Conservation (phyloP, 2,329 filamentous ascomycete genomes). For the Scytalidium lignicola region DNA sequence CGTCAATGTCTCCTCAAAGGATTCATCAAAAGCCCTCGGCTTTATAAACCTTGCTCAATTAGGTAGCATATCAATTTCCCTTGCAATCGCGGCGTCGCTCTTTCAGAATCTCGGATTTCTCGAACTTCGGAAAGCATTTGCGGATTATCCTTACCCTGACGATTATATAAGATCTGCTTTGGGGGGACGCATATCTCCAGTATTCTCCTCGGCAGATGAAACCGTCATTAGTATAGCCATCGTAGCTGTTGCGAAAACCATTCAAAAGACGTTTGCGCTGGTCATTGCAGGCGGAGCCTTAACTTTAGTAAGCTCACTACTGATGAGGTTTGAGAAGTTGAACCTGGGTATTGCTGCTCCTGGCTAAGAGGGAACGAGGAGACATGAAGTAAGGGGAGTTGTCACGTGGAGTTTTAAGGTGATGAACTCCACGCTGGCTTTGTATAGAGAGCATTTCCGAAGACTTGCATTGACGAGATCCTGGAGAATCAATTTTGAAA, state of each 20-base stretch:
- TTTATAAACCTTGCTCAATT: not conserved
- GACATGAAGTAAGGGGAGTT: no score
- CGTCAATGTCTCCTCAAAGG: not conserved
- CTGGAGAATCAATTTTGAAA: no score
- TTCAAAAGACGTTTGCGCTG: conserved; percentile 22
- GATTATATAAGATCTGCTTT: conserved; percentile 20
- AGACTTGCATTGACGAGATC: no score
- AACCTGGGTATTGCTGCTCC: conserved; percentile 36
- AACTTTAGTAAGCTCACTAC: conserved; percentile 16
- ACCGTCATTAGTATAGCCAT: conserved; percentile 15
- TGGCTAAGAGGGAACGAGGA: conserved; percentile 37
- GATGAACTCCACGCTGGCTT: no score
- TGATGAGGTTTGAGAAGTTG: conserved; percentile 23
- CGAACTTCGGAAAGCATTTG: not conserved
- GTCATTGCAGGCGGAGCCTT: conserved; percentile 23
- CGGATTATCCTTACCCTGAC: not conserved
- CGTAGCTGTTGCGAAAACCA: conserved; percentile 23
- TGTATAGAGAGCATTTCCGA: no score
- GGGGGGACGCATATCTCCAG: conserved; percentile 6
- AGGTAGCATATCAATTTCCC: not conserved
- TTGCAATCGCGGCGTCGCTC: not conserved
- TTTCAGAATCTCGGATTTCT: not conserved
- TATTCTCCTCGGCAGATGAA: conserved; percentile 6
- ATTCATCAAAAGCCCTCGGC: not conserved
- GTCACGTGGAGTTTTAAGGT: no score